Evolutionary conservation across 2,329 filamentous ascomycete species (phyloP).

Genomic region (Apiospora koreana): DNA sequence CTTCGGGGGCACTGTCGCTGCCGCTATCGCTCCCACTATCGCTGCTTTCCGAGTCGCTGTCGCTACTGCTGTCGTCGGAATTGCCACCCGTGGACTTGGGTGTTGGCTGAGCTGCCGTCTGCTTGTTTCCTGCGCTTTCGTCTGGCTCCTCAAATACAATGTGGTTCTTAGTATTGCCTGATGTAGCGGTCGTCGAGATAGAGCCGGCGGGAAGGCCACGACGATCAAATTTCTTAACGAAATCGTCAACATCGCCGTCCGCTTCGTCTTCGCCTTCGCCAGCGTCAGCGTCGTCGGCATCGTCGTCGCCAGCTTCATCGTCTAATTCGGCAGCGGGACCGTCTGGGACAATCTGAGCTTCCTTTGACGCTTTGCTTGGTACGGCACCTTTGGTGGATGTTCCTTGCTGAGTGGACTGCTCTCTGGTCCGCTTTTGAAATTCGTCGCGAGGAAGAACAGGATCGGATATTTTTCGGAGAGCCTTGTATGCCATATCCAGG

Average conservation of each 20-base stretch:
- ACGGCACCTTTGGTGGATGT: not conserved
- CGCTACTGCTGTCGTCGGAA: constrained; percentile 10
- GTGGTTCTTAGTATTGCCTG: constrained; percentile 23
- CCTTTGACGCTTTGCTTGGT: not conserved
- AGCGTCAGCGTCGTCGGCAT: constrained; percentile 31
- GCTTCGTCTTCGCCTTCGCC: no score
- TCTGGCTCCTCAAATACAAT: constrained; percentile 16
- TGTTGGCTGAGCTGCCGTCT: constrained; percentile 14
- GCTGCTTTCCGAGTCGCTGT: not conserved
- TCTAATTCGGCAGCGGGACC: not conserved
- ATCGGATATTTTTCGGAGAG: not conserved
- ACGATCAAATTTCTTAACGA: constrained; percentile 36
- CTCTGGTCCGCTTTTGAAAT: not conserved
- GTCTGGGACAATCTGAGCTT: not conserved
- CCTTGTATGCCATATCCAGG: not conserved
- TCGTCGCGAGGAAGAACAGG: not conserved
- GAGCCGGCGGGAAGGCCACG: constrained; percentile 42
- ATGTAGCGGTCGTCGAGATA: constrained; percentile 31
- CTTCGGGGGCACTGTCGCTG: constrained; percentile 29
- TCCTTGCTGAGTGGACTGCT: not conserved
- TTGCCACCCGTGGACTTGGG: not conserved
- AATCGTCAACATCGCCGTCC: constrained; percentile 21
- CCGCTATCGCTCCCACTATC: constrained; percentile 24
- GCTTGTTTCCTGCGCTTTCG: constrained; percentile 13
- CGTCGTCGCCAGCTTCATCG: constrained; percentile 26